Conservation (phyloP, 371 early-diverging fungal genomes). For the Mucor sp. region DNA sequence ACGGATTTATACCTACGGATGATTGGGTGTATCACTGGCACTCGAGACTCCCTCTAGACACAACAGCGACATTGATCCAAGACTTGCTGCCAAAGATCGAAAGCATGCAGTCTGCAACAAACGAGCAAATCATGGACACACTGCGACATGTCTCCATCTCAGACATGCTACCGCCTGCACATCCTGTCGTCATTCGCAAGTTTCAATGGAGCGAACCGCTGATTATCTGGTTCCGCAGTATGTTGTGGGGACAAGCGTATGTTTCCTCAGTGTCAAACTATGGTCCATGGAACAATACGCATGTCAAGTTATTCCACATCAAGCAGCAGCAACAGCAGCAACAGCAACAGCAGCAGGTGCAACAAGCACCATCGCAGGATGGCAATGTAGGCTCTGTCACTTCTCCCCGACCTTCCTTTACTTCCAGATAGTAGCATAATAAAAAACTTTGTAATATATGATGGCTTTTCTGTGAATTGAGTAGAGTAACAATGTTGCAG, state of each 20-base stretch:
- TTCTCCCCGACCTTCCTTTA: conserved; percentile 3
- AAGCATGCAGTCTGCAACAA: background rate
- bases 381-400: background rate
- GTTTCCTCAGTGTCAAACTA: conserved; percentile 51
- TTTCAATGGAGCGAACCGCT: conserved; percentile 61
- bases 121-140: conserved; percentile 11
- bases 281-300: conserved; percentile 69
- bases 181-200: conserved; percentile 48
- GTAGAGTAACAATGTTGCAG: no score
- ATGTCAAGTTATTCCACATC: conserved; percentile 61
- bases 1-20: conserved; percentile 50
- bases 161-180: conserved; percentile 14
- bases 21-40: conserved; percentile 48
- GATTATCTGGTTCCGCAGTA: conserved; percentile 67
- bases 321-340: conserved; percentile 30
- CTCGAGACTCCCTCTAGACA: conserved; percentile 29
- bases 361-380: background rate
- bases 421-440: background rate
- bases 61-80: conserved; percentile 17
- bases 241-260: conserved; percentile 71
- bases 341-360: conserved; percentile 23
- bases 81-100: conserved; percentile 27
- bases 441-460: background rate
- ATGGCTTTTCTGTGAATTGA: no score
- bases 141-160: background rate